Conservation (phyloP, 768 basidiomycete species). For the Agaricus sinodeliciosus region DNA sequence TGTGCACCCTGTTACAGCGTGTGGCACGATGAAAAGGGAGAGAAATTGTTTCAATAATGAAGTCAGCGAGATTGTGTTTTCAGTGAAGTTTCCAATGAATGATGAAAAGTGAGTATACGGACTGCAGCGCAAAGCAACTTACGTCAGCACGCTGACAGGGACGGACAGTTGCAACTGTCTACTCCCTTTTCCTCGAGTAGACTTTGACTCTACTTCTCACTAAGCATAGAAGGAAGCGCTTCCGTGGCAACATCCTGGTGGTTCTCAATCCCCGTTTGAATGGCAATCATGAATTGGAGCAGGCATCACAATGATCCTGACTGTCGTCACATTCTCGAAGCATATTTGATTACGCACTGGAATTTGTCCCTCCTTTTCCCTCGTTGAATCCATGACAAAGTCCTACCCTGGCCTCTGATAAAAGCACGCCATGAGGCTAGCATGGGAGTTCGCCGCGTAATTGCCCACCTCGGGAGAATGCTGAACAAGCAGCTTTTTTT, state of each 20-base stretch:
- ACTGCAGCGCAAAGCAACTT: conserved; percentile 80
- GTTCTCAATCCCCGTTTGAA: conserved; percentile 41
- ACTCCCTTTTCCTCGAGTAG: background rate
- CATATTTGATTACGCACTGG: too few species aligned
- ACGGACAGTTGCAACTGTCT: conserved; percentile 71
- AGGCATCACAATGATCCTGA: background rate
- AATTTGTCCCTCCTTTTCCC: too few species aligned
- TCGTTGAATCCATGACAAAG: too few species aligned
- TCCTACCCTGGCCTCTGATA: too few species aligned
- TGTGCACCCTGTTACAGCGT: too few species aligned
- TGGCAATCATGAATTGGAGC: conserved; percentile 11
- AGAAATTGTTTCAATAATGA: too few species aligned
- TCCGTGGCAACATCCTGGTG: conserved; percentile 67
- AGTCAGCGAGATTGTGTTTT: too few species aligned
- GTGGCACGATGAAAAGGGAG: too few species aligned
- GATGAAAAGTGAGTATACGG: too few species aligned
- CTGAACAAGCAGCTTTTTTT: conserved; percentile 7
- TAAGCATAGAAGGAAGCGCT: conserved; percentile 80
- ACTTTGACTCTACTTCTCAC: background rate
- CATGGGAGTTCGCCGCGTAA: background rate
- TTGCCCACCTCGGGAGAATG: background rate
- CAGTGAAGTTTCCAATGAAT: conserved; percentile 38
- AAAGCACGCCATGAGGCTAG: background rate
- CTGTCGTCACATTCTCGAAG: background rate
- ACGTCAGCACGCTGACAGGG: conserved; percentile 78